A percentile compares a stretch with the other conserved stretches of the same genome.
Conservation (phyloP, 78 protist genomes). For the Emiliania huxleyi region DNA sequence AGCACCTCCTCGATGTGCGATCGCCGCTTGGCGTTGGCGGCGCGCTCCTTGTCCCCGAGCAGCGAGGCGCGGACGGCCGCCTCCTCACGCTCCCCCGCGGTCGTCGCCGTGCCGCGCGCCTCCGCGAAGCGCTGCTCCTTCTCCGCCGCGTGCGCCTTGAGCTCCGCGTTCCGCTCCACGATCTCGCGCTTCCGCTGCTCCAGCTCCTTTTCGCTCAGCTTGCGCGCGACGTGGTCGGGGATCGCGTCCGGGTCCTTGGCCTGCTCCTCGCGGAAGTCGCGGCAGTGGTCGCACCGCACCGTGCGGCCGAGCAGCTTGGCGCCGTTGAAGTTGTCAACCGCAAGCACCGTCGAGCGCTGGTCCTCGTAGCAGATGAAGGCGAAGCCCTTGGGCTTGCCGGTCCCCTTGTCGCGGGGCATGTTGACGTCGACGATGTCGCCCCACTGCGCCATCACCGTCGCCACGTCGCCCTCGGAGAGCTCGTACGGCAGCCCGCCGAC, state of each 20-base stretch:
- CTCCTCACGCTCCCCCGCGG: neutral
- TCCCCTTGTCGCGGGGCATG: conserved; percentile 79
- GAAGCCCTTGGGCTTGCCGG: conserved; percentile 86
- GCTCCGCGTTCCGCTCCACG: neutral
- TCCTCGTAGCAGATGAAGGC: conserved; percentile 84
- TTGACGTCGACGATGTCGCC: conserved; percentile 80
- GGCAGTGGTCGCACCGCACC: conserved; percentile 11
- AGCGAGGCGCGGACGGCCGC: neutral
- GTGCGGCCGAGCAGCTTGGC: conserved; percentile 33
- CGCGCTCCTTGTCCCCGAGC: neutral
- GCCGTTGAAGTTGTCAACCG: conserved; percentile 89
- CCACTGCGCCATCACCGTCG: conserved; percentile 15
- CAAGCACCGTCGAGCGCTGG: conserved; percentile 78
- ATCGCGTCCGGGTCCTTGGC: neutral
- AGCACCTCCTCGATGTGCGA: conserved; percentile 4
- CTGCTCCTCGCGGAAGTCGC: conserved; percentile 4
- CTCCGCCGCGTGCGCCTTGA: neutral
- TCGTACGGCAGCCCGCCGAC: conserved; percentile 50
- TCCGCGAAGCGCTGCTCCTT: neutral
- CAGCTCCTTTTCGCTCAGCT: neutral
- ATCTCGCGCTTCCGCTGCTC: neutral
- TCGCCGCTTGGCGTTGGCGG: neutral
- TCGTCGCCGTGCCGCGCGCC: neutral
- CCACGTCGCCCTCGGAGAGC: conserved; percentile 64
- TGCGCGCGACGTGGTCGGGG: conserved; percentile 4